A percentile compares a stretch with the other conserved stretches of the same genome.
Conservation (phyloP, 371 early-diverging fungal species). For the Rhizopus sp. region DNA sequence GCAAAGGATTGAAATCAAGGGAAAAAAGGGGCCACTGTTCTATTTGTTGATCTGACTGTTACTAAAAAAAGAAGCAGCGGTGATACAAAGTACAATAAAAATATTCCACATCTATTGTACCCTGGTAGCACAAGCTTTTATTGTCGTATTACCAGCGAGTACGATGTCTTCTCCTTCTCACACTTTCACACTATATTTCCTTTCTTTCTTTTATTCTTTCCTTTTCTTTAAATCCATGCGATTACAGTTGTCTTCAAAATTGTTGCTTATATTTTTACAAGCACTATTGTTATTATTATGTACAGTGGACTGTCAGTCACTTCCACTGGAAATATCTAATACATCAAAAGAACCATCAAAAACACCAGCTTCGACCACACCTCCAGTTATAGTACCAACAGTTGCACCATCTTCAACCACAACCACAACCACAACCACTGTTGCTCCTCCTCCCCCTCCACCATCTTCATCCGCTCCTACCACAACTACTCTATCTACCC, state of each 20-base stretch:
- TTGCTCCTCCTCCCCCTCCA: neutral
- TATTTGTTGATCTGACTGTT: too few relatives aligned
- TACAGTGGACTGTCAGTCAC: neutral
- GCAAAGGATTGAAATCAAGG: too few relatives aligned
- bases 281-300: neutral
- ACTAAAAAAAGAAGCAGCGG: too few relatives aligned
- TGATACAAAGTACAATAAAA: neutral
- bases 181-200: neutral
- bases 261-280: neutral
- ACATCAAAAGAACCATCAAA: neutral
- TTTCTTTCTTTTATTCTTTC: neutral
- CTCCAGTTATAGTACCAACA: neutral
- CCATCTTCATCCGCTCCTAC: neutral
- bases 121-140: neutral
- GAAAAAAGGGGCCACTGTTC: too few relatives aligned
- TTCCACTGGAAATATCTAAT: neutral
- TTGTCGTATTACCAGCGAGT: neutral
- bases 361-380: slow-evolving; percentile 1
- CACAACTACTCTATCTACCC: slow-evolving; percentile 8
- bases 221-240: neutral
- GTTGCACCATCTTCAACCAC: neutral
- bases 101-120: neutral
- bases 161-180: neutral
- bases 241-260: neutral
- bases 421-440: neutral